Evolutionary conservation across 495 filamentous ascomycete species (phyloP).

Genomic region (Cryomyces minteri): DNA sequence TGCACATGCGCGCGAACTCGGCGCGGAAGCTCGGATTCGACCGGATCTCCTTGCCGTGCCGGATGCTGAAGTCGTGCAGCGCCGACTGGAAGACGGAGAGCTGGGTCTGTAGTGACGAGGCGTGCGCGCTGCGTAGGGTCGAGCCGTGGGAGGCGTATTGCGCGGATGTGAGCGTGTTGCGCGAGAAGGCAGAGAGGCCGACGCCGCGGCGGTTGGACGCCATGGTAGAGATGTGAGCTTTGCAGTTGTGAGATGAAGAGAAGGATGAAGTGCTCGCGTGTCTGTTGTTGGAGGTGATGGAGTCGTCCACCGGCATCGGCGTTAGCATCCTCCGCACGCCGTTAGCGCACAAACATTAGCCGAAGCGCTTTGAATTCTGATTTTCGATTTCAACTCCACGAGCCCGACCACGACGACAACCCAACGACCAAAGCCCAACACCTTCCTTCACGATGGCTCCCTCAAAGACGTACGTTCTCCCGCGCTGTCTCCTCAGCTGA

Average conservation of each 20-base stretch:
- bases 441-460: constrained; percentile 5
- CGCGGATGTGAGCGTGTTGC: constrained; percentile 56
- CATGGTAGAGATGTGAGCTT: constrained; percentile 6
- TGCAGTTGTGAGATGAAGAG: too few species aligned
- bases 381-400: background rate
- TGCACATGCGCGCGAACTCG: constrained; percentile 96
- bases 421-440: background rate
- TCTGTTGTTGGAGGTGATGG: too few species aligned
- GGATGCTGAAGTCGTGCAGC: constrained; percentile 83
- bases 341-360: too few species aligned
- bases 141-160: constrained; percentile 81
- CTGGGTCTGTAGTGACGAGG: constrained; percentile 70
- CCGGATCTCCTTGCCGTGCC: constrained; percentile 85
- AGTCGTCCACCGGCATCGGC: too few species aligned
- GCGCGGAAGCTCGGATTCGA: constrained; percentile 88
- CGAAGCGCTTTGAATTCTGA: background rate
- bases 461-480: constrained; percentile 9
- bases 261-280: too few species aligned
- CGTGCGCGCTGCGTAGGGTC: constrained; percentile 61
- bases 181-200: constrained; percentile 80
- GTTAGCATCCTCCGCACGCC: too few species aligned
- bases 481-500: background rate
- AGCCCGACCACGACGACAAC: background rate
- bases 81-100: constrained; percentile 89
- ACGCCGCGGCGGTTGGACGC: constrained; percentile 35